Conservation (phyloP, 1,284 basidiomycete genomes). For the Ganoderma lucidum region DNA sequence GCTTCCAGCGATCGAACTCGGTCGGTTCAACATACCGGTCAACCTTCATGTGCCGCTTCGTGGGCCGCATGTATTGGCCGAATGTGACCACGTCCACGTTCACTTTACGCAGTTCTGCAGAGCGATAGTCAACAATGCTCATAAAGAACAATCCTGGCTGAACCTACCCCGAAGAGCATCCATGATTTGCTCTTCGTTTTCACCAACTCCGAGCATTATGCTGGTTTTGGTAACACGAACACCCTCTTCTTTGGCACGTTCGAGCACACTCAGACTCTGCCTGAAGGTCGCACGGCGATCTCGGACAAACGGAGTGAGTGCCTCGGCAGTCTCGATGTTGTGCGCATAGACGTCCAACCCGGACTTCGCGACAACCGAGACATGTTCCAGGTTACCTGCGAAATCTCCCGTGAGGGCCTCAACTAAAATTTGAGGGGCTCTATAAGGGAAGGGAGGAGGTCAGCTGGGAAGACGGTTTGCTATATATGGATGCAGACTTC, state of each 20-base stretch:
- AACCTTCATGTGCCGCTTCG: constrained; percentile 99
- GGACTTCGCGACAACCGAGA: constrained; percentile 87
- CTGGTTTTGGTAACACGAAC: constrained; percentile 96
- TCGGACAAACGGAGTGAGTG: constrained; percentile 93
- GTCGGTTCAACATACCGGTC: constrained; percentile 94
- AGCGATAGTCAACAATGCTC: constrained; percentile 2
- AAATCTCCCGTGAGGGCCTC: constrained; percentile 99
- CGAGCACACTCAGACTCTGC: constrained; percentile 87
- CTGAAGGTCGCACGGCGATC: constrained; percentile 95
- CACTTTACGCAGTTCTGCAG: constrained; percentile 82
- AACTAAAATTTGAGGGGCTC: constrained; percentile 94
- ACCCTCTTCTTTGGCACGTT: constrained; percentile 83
- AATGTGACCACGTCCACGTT: constrained; percentile 99
- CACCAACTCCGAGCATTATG: constrained; percentile 98
- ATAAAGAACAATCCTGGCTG: constrained; percentile 5
- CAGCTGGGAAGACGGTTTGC: neutral
- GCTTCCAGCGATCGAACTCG: constrained; percentile 94
- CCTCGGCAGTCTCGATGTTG: constrained; percentile 96
- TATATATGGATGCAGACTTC: constrained; percentile 62
- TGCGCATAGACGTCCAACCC: constrained; percentile 99
- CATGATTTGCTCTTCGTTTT: constrained; percentile 85
- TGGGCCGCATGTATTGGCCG: constrained; percentile 99
- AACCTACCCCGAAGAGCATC: constrained; percentile 82
- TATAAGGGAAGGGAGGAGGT: constrained; percentile 42
- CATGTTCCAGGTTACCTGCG: constrained; percentile 77